Conservation (phyloP, 78 protist species). For the Cyanophora paradoxa region DNA sequence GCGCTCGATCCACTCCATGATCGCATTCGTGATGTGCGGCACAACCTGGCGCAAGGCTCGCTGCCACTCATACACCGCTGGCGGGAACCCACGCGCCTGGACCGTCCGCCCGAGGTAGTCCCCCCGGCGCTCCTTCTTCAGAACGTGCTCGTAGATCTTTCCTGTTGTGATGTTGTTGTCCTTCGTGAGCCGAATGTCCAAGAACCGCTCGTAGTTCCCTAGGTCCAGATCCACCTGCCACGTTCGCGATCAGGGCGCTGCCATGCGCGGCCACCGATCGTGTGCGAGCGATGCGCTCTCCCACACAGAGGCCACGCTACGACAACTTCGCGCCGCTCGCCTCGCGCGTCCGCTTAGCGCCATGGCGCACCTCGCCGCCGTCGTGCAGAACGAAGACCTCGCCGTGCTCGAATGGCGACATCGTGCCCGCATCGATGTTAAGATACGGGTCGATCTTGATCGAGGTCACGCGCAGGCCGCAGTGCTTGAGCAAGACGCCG, state of each 20-base stretch:
- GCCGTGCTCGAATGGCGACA: slow-evolving; percentile 85
- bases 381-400: slow-evolving; percentile 78
- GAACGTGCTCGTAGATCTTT: slow-evolving; percentile 80
- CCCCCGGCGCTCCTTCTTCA: slow-evolving; percentile 87
- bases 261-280: too few relatives aligned
- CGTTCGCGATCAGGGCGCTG: too few relatives aligned
- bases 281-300: too few relatives aligned
- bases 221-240: slow-evolving; percentile 89
- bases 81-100: slow-evolving; percentile 56
- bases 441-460: slow-evolving; percentile 73
- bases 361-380: slow-evolving; percentile 90
- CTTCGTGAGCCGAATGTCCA: slow-evolving; percentile 54
- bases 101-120: slow-evolving; percentile 97
- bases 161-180: slow-evolving; percentile 98
- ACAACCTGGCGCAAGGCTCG: too few relatives aligned
- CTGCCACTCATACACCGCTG: not conserved
- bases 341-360: too few relatives aligned
- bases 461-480: slow-evolving; percentile 39
- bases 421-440: slow-evolving; percentile 69
- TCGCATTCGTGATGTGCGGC: slow-evolving; percentile 88
- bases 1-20: slow-evolving; percentile 83
- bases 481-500: slow-evolving; percentile 34
- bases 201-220: slow-evolving; percentile 96
- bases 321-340: too few relatives aligned
- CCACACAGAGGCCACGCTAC: not conserved